phyloP scores from a whole-genome alignment of 169 alveolate genomes.

The Theileria annulata region DNA sequence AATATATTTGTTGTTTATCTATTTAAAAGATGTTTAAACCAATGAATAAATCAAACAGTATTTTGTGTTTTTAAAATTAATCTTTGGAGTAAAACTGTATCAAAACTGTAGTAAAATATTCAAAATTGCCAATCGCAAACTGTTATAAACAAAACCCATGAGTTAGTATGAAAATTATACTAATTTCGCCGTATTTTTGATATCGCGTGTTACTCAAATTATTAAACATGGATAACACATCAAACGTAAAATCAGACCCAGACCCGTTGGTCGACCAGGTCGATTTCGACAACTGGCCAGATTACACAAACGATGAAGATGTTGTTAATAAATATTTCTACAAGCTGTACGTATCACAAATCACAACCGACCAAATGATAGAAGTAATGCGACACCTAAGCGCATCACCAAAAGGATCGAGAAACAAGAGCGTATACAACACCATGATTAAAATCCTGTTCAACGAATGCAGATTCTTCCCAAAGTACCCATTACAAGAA shows the following conservation, averaged over 20 bases:
- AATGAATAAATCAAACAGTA: no score
- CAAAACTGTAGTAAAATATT: constrained; percentile 6
- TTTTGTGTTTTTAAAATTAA: no score
- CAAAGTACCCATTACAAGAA: constrained; percentile 83
- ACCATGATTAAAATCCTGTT: constrained; percentile 78
- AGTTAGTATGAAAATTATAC: constrained; percentile 12
- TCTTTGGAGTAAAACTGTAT: background rate
- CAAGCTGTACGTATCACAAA: constrained; percentile 73
- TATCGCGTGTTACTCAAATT: background rate
- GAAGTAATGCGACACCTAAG: constrained; percentile 74
- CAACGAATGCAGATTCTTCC: constrained; percentile 84
- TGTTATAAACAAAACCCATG: background rate
- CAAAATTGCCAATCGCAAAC: background rate
- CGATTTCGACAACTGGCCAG: constrained; percentile 40
- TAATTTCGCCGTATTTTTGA: background rate
- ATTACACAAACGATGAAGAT: constrained; percentile 60
- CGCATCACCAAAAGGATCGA: constrained; percentile 70
- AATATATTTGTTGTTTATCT: background rate
- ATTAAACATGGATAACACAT: constrained; percentile 16
- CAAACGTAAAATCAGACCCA: background rate
- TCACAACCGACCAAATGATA: constrained; percentile 74
- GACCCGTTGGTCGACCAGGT: constrained; percentile 45
- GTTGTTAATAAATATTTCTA: constrained; percentile 75
- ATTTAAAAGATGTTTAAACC: no score
- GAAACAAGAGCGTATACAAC: constrained; percentile 70